Percentiles rank a stretch among this genome's conserved stretches.
phyloP scores from a whole-genome alignment of 225 moss, liverwort and hornwort genomes.

The Physcomitrellopsis africana region DNA sequence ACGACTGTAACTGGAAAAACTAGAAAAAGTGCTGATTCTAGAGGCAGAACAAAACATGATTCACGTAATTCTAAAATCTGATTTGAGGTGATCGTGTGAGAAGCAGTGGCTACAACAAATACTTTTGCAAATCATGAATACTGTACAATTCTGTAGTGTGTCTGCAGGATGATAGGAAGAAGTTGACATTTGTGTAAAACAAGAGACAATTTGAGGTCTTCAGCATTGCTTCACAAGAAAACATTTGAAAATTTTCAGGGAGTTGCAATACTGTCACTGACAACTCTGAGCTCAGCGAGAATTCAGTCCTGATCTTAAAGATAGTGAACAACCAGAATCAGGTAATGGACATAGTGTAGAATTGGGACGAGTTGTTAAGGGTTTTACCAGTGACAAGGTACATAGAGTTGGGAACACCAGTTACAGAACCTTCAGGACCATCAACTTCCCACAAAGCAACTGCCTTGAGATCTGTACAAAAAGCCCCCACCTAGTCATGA shows the following conservation, averaged over 20 bases:
- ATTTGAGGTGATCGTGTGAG: not conserved
- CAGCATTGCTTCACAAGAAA: conserved; percentile 12
- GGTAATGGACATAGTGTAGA: conserved; percentile 10
- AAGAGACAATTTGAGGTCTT: conserved; percentile 6
- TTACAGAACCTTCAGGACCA: conserved; percentile 64
- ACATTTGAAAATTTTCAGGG: conserved; percentile 5
- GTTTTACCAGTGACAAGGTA: conserved; percentile 71
- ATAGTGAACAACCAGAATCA: conserved; percentile 9
- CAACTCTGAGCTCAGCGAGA: conserved; percentile 19
- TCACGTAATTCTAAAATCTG: no score
- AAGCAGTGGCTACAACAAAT: conserved; percentile 3
- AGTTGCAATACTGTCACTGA: conserved; percentile 13
- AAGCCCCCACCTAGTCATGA: conserved; percentile 15
- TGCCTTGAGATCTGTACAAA: conserved; percentile 58
- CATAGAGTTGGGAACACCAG: conserved; percentile 83
- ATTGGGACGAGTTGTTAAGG: conserved; percentile 15
- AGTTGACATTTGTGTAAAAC: conserved; percentile 6
- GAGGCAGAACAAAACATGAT: no score
- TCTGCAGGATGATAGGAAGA: conserved; percentile 15
- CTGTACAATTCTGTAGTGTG: not conserved
- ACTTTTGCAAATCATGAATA: conserved; percentile 18
- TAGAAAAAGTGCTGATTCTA: not conserved
- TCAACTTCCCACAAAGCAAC: conserved; percentile 89
- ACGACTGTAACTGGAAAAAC: conserved; percentile 16
- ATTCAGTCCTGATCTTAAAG: conserved; percentile 12